A percentile compares a stretch with the other conserved stretches of the same genome.
Conservation (phyloP, 2,329 filamentous ascomycete genomes). For the Penicillium sp. region DNA sequence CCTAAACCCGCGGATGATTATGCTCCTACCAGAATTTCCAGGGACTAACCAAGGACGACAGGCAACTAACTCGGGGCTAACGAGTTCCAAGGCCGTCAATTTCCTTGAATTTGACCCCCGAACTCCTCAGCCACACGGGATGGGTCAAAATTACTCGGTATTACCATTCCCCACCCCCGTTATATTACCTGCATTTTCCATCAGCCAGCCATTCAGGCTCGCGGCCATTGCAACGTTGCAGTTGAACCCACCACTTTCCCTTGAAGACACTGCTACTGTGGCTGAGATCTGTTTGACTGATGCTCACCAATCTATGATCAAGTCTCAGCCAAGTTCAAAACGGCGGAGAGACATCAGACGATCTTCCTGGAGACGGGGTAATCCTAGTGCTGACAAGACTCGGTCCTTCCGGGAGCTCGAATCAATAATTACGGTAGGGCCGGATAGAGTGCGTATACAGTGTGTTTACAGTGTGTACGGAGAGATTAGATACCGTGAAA, state of each 20-base stretch:
- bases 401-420: not conserved
- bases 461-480: no score
- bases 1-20: not conserved
- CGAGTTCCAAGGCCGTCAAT: not conserved
- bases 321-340: not conserved
- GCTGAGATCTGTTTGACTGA: not conserved
- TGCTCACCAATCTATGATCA: not conserved
- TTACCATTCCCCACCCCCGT: not conserved
- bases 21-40: not conserved
- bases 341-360: slow-evolving; percentile 1
- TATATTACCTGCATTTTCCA: not conserved
- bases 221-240: not conserved
- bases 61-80: not conserved
- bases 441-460: no score
- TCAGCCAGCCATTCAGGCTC: slow-evolving; percentile 2
- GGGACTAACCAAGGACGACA: not conserved
- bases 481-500: no score
- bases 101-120: not conserved
- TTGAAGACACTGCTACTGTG: not conserved
- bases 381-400: slow-evolving; percentile 1
- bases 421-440: not conserved
- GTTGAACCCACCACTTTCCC: not conserved
- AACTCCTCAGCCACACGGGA: not conserved
- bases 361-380: not conserved
- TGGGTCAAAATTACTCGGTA: not conserved